Evolutionary conservation across 768 basidiomycete species (phyloP).

Genomic region (Suillus tomentosus): DNA sequence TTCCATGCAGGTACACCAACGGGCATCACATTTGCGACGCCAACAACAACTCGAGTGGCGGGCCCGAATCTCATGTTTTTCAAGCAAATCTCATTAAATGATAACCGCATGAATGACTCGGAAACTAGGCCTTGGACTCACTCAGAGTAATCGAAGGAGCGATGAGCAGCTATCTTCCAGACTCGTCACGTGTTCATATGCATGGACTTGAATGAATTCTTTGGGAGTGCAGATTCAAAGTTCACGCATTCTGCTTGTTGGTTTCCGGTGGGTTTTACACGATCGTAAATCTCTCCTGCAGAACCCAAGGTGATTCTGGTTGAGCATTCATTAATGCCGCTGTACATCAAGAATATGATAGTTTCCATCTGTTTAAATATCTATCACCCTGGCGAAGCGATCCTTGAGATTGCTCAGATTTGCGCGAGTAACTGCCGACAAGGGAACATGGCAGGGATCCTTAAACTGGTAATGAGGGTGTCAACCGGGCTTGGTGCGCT

Average conservation of each 20-base stretch:
- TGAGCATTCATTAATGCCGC: constrained; percentile 85
- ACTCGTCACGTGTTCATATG: constrained; percentile 44
- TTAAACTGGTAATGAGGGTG: too few species aligned
- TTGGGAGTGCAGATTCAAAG: too few species aligned
- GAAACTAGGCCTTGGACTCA: constrained; percentile 39
- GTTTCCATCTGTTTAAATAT: constrained; percentile 51
- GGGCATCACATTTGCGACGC: constrained; percentile 42
- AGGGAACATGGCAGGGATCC: too few species aligned
- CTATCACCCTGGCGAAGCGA: too few species aligned
- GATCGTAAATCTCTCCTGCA: constrained; percentile 62
- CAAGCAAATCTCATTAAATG: constrained; percentile 78
- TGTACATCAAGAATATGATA: constrained; percentile 86
- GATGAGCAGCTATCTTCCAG: constrained; percentile 44
- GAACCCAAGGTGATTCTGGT: constrained; percentile 94
- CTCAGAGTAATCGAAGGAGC: constrained; percentile 83
- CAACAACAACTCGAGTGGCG: constrained; percentile 54
- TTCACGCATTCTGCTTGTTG: constrained; percentile 67
- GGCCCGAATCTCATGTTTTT: constrained; percentile 41
- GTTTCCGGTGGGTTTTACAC: too few species aligned
- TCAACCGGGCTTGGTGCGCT: too few species aligned
- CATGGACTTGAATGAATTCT: too few species aligned
- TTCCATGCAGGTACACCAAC: constrained; percentile 35
- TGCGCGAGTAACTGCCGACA: too few species aligned
- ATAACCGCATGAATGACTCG: constrained; percentile 60
- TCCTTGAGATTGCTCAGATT: too few species aligned